These are phyloP conservation scores for Psilocybe mexicana DNA, from an alignment of 1,284 basidiomycete species.

Conservation along the genomic window DNA sequence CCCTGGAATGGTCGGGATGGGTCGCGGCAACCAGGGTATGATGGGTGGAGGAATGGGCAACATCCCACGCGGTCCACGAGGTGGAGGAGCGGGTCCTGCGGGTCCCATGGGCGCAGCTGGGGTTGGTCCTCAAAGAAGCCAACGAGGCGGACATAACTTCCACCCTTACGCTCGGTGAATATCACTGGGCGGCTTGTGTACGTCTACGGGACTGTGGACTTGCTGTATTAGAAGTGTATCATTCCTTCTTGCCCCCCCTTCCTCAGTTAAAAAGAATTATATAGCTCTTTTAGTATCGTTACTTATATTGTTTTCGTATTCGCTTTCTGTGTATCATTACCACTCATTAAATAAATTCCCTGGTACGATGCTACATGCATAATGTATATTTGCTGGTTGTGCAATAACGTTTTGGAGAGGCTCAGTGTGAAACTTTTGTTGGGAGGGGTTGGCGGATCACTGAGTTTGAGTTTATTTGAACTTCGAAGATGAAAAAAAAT, in stretches of 20 bases:
- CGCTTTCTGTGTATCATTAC: constrained; percentile 1
- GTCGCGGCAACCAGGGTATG: constrained; percentile 33
- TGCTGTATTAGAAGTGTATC: background rate
- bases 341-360: background rate
- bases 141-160: constrained; percentile 74
- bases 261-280: constrained; percentile 6
- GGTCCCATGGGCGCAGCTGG: constrained; percentile 48
- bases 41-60: constrained; percentile 45
- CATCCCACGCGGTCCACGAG: constrained; percentile 68
- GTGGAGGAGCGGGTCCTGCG: constrained; percentile 49
- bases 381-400: too few relatives aligned
- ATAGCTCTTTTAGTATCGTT: constrained; percentile 8
- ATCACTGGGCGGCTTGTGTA: too few relatives aligned
- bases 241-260: background rate
- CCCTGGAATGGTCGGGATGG: constrained; percentile 35
- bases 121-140: constrained; percentile 74
- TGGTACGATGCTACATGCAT: background rate
- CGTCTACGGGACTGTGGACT: background rate
- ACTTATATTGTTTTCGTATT: constrained; percentile 7
- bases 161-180: constrained; percentile 73
- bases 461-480: too few relatives aligned
- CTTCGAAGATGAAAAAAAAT: too few relatives aligned
- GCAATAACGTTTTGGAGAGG: background rate
- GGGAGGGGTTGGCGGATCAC: too few relatives aligned
- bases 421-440: too few relatives aligned